Base-by-base conservation (phyloP, 306 rosid genomes). In the Quercus gilva region DNA sequence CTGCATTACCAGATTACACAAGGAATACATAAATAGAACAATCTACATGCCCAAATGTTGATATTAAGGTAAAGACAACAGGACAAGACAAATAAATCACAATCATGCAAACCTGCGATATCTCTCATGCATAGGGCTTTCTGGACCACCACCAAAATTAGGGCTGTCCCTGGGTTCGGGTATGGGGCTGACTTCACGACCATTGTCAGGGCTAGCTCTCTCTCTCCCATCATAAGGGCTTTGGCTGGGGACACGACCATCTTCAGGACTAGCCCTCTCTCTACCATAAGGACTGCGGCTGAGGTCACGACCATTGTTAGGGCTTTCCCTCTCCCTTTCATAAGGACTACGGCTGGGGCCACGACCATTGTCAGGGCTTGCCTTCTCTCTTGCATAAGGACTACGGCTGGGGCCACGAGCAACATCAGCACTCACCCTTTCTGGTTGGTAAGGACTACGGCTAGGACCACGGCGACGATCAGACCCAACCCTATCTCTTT, bases 51-150 rank as follows among this genome's bases (percentile, higher is more conserved):
- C 12, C 52, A 5, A 7, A 28, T 35, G 58, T 59, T 64, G 64
- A 37, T 72, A 21, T 23, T 13, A 75, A 21, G 31, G 55, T 25
- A n/a, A 51, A 74, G 76, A 60, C 0, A 75, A 67, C 25, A 77
- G 19, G 28, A 15, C 37, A 28, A 75, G 4, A 71, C 35, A 41
- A 56, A 71, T 23, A n/a, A 26, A 33, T 33, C 45, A 60, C 31
- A 23, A 59, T 1, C 26, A 28, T 56, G 76, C 90, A 75, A 79
- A 92, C 99, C 99, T 96, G 87, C 21, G 86, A 21, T 89, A 88
- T 82, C 96, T 85, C 84, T 86, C 97, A 71, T 79, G 78, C 90
- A 86, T 77, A 25, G 99, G 98, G 85, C 98, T 96, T 70, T 90
- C 97, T 49, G 93, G 88, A 43, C 91, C 98, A 76, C 88, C 98